A percentile compares a stretch with the other conserved stretches of the same genome.
Conservation (phyloP, 495 filamentous ascomycete species). For the Pyrenula massariospora region DNA sequence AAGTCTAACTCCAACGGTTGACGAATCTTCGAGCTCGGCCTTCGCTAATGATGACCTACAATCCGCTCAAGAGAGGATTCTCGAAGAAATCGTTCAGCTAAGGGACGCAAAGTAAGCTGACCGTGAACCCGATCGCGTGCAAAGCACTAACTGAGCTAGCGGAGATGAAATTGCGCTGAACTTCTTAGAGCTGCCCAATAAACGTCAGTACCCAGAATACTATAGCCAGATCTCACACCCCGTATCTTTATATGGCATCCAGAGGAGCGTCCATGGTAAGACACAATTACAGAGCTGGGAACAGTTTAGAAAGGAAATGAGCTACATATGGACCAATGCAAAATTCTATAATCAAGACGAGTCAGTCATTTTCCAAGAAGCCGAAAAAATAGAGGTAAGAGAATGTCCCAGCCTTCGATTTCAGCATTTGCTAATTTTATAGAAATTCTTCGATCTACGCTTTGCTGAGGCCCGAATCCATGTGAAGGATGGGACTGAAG, state of each 20-base stretch:
- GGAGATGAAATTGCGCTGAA: background rate
- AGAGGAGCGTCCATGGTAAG: slow-evolving; percentile 57
- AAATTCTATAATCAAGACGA: slow-evolving; percentile 80
- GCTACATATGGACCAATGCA: slow-evolving; percentile 76
- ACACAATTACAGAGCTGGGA: slow-evolving; percentile 70
- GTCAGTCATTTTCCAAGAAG: slow-evolving; percentile 62
- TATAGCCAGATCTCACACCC: slow-evolving; percentile 65
- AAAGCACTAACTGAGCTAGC: background rate
- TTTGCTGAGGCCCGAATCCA: slow-evolving; percentile 48
- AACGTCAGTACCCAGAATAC: slow-evolving; percentile 54
- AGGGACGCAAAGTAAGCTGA: slow-evolving; percentile 47
- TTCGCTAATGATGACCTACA: background rate
- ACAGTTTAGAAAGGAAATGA: slow-evolving; percentile 65
- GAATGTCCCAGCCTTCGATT: background rate
- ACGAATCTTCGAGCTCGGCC: background rate
- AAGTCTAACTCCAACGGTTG: background rate
- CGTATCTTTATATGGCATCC: slow-evolving; percentile 55
- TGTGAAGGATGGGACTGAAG: slow-evolving; percentile 15
- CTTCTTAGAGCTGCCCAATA: background rate
- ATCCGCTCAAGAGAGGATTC: background rate
- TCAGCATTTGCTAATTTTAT: slow-evolving; percentile 12
- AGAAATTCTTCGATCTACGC: slow-evolving; percentile 53
- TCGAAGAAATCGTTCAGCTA: slow-evolving; percentile 44
- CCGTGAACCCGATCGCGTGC: background rate
- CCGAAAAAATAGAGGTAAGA: slow-evolving; percentile 62